phyloP scores from a whole-genome alignment of 371 early-diverging fungal genomes.

The Lichtheimia ramosa region DNA sequence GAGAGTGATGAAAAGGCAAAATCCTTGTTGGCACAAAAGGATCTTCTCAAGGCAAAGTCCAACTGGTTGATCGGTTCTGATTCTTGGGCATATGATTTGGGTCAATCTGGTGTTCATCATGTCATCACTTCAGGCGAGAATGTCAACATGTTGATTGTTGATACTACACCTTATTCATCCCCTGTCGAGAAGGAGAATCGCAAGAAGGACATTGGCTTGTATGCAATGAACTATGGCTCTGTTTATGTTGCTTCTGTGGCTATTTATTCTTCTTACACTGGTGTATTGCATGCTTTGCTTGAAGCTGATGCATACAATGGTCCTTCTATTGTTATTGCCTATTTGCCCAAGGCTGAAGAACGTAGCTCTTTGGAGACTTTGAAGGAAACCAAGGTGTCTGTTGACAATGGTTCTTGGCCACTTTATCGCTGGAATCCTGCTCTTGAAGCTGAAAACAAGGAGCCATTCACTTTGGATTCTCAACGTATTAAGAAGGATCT shows the following conservation, averaged over 20 bases:
- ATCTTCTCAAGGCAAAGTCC: conserved; percentile 57
- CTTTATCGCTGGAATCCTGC: conserved; percentile 92
- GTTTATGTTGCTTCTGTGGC: conserved; percentile 91
- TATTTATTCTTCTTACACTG: conserved; percentile 83
- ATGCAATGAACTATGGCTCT: conserved; percentile 90
- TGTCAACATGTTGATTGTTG: conserved; percentile 87
- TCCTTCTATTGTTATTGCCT: conserved; percentile 87
- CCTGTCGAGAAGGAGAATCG: conserved; percentile 59
- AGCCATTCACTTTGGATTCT: conserved; percentile 81
- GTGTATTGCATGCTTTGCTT: conserved; percentile 80
- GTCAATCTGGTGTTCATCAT: conserved; percentile 88
- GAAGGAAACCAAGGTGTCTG: conserved; percentile 86
- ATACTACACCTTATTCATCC: conserved; percentile 75
- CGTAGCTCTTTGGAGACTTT: conserved; percentile 67
- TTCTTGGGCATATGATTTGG: conserved; percentile 83
- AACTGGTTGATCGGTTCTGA: conserved; percentile 91
- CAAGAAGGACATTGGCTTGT: conserved; percentile 94
- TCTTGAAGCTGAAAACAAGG: conserved; percentile 56
- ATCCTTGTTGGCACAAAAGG: conserved; percentile 35
- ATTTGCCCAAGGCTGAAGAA: conserved; percentile 55
- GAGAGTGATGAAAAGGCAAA: conserved; percentile 27
- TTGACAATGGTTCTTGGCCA: conserved; percentile 92
- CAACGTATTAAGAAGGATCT: conserved; percentile 82
- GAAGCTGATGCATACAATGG: conserved; percentile 92
- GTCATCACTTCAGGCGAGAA: conserved; percentile 82